phyloP scores from a whole-genome alignment of 805 yeast genomes.

The Metschnikowia cerradonensis region DNA sequence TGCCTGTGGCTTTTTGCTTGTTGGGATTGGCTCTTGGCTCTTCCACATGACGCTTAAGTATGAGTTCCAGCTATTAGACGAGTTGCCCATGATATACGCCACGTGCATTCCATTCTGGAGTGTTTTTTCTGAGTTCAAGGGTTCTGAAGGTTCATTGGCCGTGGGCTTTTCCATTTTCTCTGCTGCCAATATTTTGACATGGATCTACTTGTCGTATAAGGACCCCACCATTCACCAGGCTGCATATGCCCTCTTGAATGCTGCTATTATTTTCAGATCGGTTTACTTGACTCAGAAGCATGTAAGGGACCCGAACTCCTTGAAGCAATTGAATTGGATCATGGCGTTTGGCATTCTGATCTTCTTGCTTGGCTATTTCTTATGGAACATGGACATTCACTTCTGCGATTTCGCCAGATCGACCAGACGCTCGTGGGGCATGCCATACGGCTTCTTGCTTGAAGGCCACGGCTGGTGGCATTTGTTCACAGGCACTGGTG shows the following conservation, averaged over 20 bases:
- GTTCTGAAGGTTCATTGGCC: conserved; percentile 33
- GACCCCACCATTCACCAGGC: conserved; percentile 88
- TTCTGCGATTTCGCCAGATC: conserved; percentile 59
- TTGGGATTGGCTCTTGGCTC: conserved; percentile 91
- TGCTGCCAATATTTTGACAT: conserved; percentile 62
- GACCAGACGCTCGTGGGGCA: conserved; percentile 62
- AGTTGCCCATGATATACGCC: conserved; percentile 96
- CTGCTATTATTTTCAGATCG: conserved; percentile 64
- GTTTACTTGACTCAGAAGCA: conserved; percentile 45
- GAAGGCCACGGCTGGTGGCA: conserved; percentile 99
- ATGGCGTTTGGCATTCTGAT: conserved; percentile 56
- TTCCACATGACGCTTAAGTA: conserved; percentile 95
- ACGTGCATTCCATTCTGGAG: conserved; percentile 94
- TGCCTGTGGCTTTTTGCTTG: conserved; percentile 77
- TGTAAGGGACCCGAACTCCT: conserved; percentile 48
- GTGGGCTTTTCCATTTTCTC: conserved; percentile 46
- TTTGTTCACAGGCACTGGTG: conserved; percentile 78
- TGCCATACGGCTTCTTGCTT: conserved; percentile 79
- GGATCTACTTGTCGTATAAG: conserved; percentile 64
- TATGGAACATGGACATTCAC: conserved; percentile 89
- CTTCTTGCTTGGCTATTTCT: conserved; percentile 69
- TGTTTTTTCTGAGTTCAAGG: conserved; percentile 58
- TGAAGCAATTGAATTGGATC: conserved; percentile 48
- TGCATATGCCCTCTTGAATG: conserved; percentile 75
- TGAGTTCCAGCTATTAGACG: conserved; percentile 88